Conservation (phyloP, 2,329 filamentous ascomycete genomes). For the Stemphylium lycopersici region DNA sequence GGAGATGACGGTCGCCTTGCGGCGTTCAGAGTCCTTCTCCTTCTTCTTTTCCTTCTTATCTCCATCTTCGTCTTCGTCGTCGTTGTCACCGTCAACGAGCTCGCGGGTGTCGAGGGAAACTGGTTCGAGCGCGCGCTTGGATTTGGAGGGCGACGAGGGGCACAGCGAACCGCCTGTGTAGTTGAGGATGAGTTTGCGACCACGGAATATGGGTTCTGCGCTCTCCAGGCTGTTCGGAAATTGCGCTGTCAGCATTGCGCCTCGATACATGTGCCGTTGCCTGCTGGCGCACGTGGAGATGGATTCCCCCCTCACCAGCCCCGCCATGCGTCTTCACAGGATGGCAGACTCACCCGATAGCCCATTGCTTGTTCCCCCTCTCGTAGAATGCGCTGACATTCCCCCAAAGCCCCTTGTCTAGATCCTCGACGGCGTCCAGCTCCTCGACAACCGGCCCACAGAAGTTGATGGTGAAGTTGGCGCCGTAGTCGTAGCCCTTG, state of each 20-base stretch:
- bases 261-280: neutral
- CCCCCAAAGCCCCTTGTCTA: conserved; percentile 66
- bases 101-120: conserved; percentile 37
- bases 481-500: conserved; percentile 75
- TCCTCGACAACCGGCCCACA: conserved; percentile 76
- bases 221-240: conserved; percentile 58
- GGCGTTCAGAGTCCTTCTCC: conserved; percentile 64
- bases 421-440: conserved; percentile 67
- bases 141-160: conserved; percentile 35
- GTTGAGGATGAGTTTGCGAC: conserved; percentile 66
- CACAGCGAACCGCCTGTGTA: conserved; percentile 59
- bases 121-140: conserved; percentile 33
- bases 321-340: neutral
- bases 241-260: conserved; percentile 21
- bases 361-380: conserved; percentile 69
- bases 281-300: neutral
- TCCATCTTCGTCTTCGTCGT: conserved; percentile 45
- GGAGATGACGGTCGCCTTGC: conserved; percentile 85
- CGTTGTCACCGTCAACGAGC: conserved; percentile 51
- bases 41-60: conserved; percentile 44
- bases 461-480: conserved; percentile 85
- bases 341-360: conserved; percentile 69
- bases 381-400: conserved; percentile 83
- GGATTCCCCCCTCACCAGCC: neutral
- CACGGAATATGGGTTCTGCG: conserved; percentile 63